Evolutionary conservation across 768 basidiomycete genomes (phyloP).

Genomic region (Auricularia sp.): DNA sequence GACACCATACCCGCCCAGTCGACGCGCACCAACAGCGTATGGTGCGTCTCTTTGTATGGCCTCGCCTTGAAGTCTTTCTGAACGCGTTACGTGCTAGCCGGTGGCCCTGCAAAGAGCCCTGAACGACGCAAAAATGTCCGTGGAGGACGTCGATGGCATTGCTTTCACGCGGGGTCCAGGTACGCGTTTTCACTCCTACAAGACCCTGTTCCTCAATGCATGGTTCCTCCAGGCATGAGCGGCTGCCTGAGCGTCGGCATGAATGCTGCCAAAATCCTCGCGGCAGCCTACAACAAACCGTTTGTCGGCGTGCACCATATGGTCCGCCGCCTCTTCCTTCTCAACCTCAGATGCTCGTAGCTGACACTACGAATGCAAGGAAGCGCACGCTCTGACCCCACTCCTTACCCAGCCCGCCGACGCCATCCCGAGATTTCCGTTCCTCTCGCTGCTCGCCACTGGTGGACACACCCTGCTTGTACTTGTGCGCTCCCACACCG

Average conservation of each 20-base stretch:
- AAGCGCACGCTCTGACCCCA: conserved; percentile 85
- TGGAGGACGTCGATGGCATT: conserved; percentile 68
- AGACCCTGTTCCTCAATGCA: background rate
- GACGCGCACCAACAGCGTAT: background rate
- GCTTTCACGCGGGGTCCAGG: conserved; percentile 89
- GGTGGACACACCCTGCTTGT: conserved; percentile 93
- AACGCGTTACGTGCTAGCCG: conserved; percentile 40
- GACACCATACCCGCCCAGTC: background rate
- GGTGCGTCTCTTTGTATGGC: background rate
- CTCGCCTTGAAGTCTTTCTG: background rate
- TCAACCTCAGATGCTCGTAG: background rate
- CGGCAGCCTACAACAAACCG: conserved; percentile 67
- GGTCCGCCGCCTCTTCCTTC: conserved; percentile 35
- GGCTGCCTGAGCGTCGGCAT: conserved; percentile 73
- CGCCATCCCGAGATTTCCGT: conserved; percentile 58
- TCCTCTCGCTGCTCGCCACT: conserved; percentile 78
- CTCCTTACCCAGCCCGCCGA: conserved; percentile 47
- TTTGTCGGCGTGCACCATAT: conserved; percentile 91
- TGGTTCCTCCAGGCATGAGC: conserved; percentile 45
- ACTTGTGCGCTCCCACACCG: conserved; percentile 47
- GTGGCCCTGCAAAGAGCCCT: conserved; percentile 61
- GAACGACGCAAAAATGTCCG: conserved; percentile 45
- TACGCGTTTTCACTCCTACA: conserved; percentile 16
- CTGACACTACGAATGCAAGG: conserved; percentile 28
- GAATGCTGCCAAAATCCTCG: conserved; percentile 78